Percentiles rank a stretch among this genome's conserved stretches.
phyloP scores from a whole-genome alignment of 1,139 yeast genomes.

The Arxiozyma heterogenica region DNA sequence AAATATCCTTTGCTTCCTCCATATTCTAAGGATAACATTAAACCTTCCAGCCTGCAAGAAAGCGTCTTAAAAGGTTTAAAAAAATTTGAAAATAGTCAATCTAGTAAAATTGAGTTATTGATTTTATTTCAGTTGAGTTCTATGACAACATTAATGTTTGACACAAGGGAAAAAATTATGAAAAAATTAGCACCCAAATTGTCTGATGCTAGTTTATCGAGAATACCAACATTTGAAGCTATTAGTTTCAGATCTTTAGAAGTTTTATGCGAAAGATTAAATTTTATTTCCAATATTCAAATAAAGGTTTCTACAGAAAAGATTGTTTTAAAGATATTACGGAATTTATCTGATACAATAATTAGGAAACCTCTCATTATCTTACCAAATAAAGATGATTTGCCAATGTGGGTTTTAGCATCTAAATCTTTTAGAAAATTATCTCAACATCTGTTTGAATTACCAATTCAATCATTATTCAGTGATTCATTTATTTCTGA shows the following conservation, averaged over 20 bases:
- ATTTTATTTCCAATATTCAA: slow-evolving; percentile 29
- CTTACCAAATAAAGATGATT: slow-evolving; percentile 17
- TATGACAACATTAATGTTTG: slow-evolving; percentile 49
- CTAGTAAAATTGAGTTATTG: slow-evolving; percentile 36
- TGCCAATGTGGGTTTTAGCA: slow-evolving; percentile 28
- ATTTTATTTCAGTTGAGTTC: slow-evolving; percentile 46
- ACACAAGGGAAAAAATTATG: slow-evolving; percentile 45
- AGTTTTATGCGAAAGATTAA: slow-evolving; percentile 35
- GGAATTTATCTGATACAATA: slow-evolving; percentile 36
- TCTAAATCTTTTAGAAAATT: slow-evolving; percentile 34
- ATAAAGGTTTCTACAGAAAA: slow-evolving; percentile 38
- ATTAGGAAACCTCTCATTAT: slow-evolving; percentile 36
- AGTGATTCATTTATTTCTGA: slow-evolving; percentile 7
- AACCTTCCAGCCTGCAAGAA: slow-evolving; percentile 48
- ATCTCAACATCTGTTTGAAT: slow-evolving; percentile 38
- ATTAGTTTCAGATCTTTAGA: slow-evolving; percentile 46
- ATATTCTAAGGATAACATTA: slow-evolving; percentile 36
- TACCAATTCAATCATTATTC: slow-evolving; percentile 31
- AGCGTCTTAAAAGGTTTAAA: slow-evolving; percentile 41
- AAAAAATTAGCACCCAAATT: slow-evolving; percentile 30
- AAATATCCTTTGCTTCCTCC: slow-evolving; percentile 59
- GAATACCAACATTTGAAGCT: slow-evolving; percentile 61
- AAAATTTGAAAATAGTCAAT: slow-evolving; percentile 30
- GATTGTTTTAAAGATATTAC: slow-evolving; percentile 35
- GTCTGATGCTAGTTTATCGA: slow-evolving; percentile 27